Percentiles rank a stretch among this genome's conserved stretches.
Conservation (phyloP, 352 stramenopile species). For the Pythium rishiriense region DNA sequence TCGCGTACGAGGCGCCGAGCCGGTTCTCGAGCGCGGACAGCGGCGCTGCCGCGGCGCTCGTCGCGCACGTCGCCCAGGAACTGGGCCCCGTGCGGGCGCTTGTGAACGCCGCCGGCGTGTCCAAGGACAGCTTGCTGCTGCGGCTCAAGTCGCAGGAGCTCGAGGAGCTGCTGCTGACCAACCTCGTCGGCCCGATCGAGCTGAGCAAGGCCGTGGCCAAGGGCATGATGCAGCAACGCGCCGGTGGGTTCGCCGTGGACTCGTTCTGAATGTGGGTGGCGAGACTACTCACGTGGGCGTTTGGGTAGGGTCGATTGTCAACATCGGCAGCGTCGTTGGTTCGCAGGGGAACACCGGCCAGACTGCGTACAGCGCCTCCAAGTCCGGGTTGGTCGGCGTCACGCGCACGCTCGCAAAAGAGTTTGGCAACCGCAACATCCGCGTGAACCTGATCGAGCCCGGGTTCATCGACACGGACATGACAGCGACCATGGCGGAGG, state of each 20-base stretch:
- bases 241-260: constrained; percentile 21
- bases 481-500: constrained; percentile 59
- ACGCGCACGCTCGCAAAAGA: constrained; percentile 85
- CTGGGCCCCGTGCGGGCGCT: constrained; percentile 55
- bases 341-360: constrained; percentile 73
- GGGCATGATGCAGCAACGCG: constrained; percentile 75
- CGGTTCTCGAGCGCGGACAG: constrained; percentile 13
- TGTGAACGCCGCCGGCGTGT: constrained; percentile 74
- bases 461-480: constrained; percentile 87
- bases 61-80: constrained; percentile 42
- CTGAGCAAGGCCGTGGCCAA: constrained; percentile 76
- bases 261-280: constrained; percentile 8
- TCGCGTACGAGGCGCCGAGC: constrained; percentile 59
- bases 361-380: constrained; percentile 82
- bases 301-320: constrained; percentile 46
- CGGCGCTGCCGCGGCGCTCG: constrained; percentile 32
- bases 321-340: constrained; percentile 84
- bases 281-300: background rate
- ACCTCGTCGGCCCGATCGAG: constrained; percentile 72
- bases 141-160: constrained; percentile 61
- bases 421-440: constrained; percentile 79
- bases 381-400: constrained; percentile 70
- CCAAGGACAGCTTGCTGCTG: constrained; percentile 71
- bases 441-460: constrained; percentile 87
- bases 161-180: constrained; percentile 70